Evolutionary conservation across 176 grass and related monocot genomes (phyloP), one percentile per base, ranked within the genome.

Genomic region (Eleusine indica): DNA sequence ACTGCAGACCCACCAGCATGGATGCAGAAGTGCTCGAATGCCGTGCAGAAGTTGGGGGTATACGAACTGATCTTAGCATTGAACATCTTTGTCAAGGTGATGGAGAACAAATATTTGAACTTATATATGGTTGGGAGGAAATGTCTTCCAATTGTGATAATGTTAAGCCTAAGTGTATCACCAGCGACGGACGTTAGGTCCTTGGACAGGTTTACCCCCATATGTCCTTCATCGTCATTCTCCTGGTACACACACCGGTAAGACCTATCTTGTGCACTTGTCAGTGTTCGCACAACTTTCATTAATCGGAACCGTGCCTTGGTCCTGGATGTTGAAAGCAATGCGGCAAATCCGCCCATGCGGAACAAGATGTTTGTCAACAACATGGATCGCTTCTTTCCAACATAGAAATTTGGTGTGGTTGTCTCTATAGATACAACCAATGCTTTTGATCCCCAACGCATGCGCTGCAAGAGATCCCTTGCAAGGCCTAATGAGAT

Each of bases 191-290:
- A 14, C 29, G 66, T 37, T 17, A 88, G 86, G 19, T 84, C 74
- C 41, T 76, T 67, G 2, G 68, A 76, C 29, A 88, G 9, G 11
- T 67, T 63, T 30, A 57, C 2, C 4, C 86, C 86, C 14, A 32
- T 71, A 69, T 52, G 64, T 16, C 86, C 86, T 22, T 79, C 65
- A 12, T 29, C 73, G 80, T 88, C 86, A 66, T 88, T 80, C n/a
- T 84, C 75, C 14, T 70, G 53, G 22, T 30, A 71, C 52, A 62
- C 86, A 5, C 30, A 84, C 3, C 13, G 52, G 81, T 88, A 88
- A 0, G 73, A 22, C 0, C 35, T 53, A 32, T 88, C 86, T 7
- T 84, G 42, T 14, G 48, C 13, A 4, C 48, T 39, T 1, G 75
- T 84, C 25, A 64, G 17, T 58, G 63, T 58, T 37, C 52, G n/a